Base-by-base conservation (phyloP, 371 early-diverging fungal species). In the Cokeromyces recurvatus region DNA sequence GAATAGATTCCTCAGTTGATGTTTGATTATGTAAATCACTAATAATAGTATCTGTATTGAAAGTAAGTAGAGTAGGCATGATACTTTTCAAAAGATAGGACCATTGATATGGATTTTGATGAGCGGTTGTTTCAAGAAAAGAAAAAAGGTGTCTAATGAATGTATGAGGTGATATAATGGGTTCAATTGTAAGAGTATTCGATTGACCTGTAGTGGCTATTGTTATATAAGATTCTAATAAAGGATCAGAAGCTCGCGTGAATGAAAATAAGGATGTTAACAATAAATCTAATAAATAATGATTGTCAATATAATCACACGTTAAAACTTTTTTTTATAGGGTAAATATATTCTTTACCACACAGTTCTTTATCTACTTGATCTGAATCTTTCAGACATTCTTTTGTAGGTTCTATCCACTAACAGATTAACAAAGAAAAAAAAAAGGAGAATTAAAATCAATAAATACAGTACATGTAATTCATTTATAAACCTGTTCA, bases 351-450 rank as follows among this genome's bases (percentile, higher is more conserved):
- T 45, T 15, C 22, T 29, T 49, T 63, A 69, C 70, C 65, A 50
- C 67, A 60, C 16, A 66, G 34, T 25, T 65, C 66, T 25, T 27
- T 23, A 16, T 43, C 46, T 8, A 41, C 32, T 14, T 59, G 35
- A 14, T 55, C 48, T 34, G 46, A n/a, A n/a, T n/a, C 41, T 48
- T 56, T 43, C n/a, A 59, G 35, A 43, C 61, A 70, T 51, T 67
- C 65, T 41, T 49, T 51, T 23, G 63, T 66, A 20, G 66, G 70
- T 38, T 53, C 53, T 38, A 62, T 57, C 71, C 71, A 74, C 71
- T 67, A 44, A 16, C 20, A 32, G 4, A 47, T 36, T 31, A 38
- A 14, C 29, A 37, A 35, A 32, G 15, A 34, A 32, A 36, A 9
- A 19, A 40, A 32, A 16, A 25, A 15, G 27, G 7, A 21, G 11